Percentiles rank a stretch among this genome's conserved stretches.
Evolutionary conservation across 192 early-diverging fungal genomes (phyloP).

Genomic region (Rhizoclosmatium sp.): DNA sequence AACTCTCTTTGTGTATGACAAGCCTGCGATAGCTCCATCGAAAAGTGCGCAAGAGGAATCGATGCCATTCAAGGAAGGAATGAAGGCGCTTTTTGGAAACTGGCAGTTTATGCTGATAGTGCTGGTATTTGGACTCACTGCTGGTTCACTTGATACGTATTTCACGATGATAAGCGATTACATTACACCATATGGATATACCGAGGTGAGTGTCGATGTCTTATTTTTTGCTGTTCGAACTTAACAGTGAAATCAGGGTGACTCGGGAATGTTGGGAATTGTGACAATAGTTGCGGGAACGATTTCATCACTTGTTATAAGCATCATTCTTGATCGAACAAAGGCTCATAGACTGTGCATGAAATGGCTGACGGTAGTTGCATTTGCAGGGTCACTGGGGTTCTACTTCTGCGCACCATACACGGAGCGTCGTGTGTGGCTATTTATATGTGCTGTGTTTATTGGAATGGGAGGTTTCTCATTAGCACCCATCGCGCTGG

Average conservation of each 20-base stretch:
- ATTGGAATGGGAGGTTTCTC: slow-evolving; percentile 47
- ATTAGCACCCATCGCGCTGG: slow-evolving; percentile 35
- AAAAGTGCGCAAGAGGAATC: slow-evolving; percentile 19
- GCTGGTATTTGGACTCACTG: slow-evolving; percentile 26
- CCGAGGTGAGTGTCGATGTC: slow-evolving; percentile 28
- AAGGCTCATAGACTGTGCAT: slow-evolving; percentile 59
- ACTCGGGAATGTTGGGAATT: slow-evolving; percentile 65
- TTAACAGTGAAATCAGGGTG: slow-evolving; percentile 12
- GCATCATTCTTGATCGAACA: slow-evolving; percentile 64
- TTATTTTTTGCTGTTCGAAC: neutral
- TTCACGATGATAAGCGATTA: slow-evolving; percentile 44
- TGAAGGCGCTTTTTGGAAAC: slow-evolving; percentile 35
- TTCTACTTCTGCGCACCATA: slow-evolving; percentile 27
- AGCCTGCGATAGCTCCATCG: slow-evolving; percentile 41
- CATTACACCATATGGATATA: slow-evolving; percentile 45
- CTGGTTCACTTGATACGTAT: slow-evolving; percentile 35
- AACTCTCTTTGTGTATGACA: slow-evolving; percentile 35
- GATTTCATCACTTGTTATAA: slow-evolving; percentile 60
- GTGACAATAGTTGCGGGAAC: slow-evolving; percentile 66
- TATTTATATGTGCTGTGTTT: slow-evolving; percentile 29
- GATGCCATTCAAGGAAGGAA: slow-evolving; percentile 35
- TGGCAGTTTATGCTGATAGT: slow-evolving; percentile 32
- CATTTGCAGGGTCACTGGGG: slow-evolving; percentile 15
- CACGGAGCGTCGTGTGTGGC: slow-evolving; percentile 2
- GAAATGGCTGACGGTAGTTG: slow-evolving; percentile 35